These are phyloP conservation scores for Monosporascus sp. DNA, from an alignment of 2,329 filamentous ascomycete genomes.

Conservation along the genomic window DNA sequence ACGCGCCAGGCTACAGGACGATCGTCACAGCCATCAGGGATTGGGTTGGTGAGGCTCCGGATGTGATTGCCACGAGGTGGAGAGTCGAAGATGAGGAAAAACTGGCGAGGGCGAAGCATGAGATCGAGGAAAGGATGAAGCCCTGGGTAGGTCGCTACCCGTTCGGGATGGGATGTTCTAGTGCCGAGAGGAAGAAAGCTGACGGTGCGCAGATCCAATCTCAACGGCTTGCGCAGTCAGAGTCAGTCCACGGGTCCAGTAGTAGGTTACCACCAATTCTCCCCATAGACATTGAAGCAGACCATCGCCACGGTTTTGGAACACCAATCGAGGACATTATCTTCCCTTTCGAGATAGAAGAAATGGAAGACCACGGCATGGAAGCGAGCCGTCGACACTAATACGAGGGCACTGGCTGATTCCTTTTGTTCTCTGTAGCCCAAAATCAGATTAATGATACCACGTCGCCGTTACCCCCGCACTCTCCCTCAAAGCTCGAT, in stretches of 20 bases:
- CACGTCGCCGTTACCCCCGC: slow-evolving; percentile 21
- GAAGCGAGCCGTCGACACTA: slow-evolving; percentile 7
- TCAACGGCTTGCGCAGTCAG: slow-evolving; percentile 19
- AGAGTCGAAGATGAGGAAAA: slow-evolving; percentile 53
- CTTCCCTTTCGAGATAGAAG: slow-evolving; percentile 29
- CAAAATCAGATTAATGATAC: slow-evolving; percentile 28
- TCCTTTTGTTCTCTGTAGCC: slow-evolving; percentile 23
- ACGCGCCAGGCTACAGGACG: slow-evolving; percentile 59
- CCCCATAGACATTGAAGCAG: slow-evolving; percentile 14
- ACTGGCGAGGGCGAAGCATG: slow-evolving; percentile 36
- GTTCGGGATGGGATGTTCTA: background rate
- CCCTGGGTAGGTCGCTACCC: slow-evolving; percentile 30
- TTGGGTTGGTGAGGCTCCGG: slow-evolving; percentile 50
- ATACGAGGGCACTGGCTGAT: slow-evolving; percentile 26
- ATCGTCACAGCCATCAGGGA: slow-evolving; percentile 44
- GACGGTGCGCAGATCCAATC: slow-evolving; percentile 22
- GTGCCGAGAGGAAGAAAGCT: background rate
- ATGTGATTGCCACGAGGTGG: slow-evolving; percentile 54
- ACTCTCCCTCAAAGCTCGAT: slow-evolving; percentile 19
- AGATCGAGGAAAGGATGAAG: slow-evolving; percentile 41
- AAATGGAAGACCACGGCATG: slow-evolving; percentile 21
- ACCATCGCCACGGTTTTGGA: slow-evolving; percentile 15
- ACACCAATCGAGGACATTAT: slow-evolving; percentile 19
- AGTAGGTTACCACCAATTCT: slow-evolving; percentile 25
- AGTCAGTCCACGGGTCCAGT: slow-evolving; percentile 17